Evolutionary conservation across 345 rosid genomes (phyloP), one percentile per base, ranked within the genome.

Genomic region (Eucalyptus camaldulensis): DNA sequence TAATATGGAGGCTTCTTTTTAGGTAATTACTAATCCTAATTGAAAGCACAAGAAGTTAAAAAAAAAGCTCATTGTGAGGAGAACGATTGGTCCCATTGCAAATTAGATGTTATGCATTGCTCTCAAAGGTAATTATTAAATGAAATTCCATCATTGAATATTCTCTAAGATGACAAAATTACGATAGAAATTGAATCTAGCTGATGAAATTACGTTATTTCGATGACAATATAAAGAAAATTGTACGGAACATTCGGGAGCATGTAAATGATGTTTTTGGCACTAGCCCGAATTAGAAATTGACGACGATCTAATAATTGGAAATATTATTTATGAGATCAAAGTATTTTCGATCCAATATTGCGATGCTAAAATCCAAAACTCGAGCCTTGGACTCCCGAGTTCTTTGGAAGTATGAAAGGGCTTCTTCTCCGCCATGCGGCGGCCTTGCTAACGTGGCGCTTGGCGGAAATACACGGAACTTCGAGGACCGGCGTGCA

Each of bases 191-290:
- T 72, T 5, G 2, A 72, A 72, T 33, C 2, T 33, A 33, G 1
- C 3, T 33, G 1, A 37, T 6, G 0, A 24, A 76, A 22, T 0
- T 3, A 33, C 2, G 25, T 17, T 33, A 6, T 33, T 69, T 69
- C 2, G 0, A 33, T 2, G 16, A 40, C 1, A 40, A 37, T 10
- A 76, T 76, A 21, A 76, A 5, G 7, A 24, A 76, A 76, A 40
- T 6, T 11, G 1, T 40, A 21, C 1, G 0, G 8, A 40, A 22
- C 2, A 1, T n/a, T 13, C 2, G 0, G n/a, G 16, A 69, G 13
- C 7, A 15, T 14, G 9, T 31, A 67, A 1, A 8, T 0, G 1
- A n/a, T 31, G 76, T 37, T 67, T 8, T 3, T 16, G 6, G 4
- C 16, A 33, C 2, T 33, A 1, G 24, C 37, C 22, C 3, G 7